Base-by-base conservation (phyloP, 2,329 filamentous ascomycete species). In the Nothopassalora personata region DNA sequence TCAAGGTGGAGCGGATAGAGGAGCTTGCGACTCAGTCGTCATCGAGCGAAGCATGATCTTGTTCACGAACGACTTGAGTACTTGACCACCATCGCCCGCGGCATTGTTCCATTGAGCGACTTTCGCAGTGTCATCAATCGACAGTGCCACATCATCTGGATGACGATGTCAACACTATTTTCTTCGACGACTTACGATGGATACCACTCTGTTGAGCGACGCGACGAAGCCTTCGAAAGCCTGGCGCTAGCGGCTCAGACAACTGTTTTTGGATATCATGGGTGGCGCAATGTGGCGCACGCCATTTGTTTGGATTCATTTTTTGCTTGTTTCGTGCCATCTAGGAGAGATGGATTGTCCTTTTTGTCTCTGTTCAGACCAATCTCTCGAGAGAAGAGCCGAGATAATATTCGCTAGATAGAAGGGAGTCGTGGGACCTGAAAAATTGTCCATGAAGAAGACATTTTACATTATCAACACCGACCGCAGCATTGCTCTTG, bases 171-270 rank as follows among this genome's bases (percentile, higher is more conserved):
- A 23, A 34, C 31, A 39, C 54, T 49, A 47, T 47, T 34, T 49
- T 55, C 48, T 56, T 54, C 65, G 28, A 69, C 62, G 67, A 68
- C 53, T 64, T 57, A 64, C 60, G 64, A 66, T 31, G 51, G 56
- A 63, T 64, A 62, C 56, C 57, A 56, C 54, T 51, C 58, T 61
- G 31, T 59, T 57, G 43, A 33, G 50, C 50, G 23, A 23, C 49
- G 50, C 50, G 23, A 23, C 49, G 53, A 33, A 34, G 59, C 57
- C 58, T 62, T 58, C 45, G 57, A 64, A 50, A 67, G 66, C 64
- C 66, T 64, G 66, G 64, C 63, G 64, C 66, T 67, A 52, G 61
- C 66, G 63, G 66, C 63, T 63, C 55, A 64, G 45, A 58, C 47
- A 43, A 33, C 15, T 30, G 48, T 15, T 58, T 27, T 34, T 33